Evolutionary conservation across 371 early-diverging fungal species (phyloP).

Genomic region (Coemansia sp.): DNA sequence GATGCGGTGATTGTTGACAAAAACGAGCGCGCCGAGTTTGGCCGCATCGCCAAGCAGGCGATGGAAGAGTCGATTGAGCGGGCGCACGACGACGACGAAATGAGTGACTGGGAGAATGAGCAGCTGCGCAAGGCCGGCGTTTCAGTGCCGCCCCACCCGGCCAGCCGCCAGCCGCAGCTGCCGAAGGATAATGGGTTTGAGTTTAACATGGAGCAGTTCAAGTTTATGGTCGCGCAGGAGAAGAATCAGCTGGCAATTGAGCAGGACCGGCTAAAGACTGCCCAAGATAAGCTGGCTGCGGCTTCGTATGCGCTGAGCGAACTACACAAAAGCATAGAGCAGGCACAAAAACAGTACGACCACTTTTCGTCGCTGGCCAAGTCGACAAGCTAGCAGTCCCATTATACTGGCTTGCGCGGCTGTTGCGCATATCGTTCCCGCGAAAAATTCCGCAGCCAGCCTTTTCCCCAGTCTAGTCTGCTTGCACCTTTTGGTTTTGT

Average conservation of each 20-base stretch:
- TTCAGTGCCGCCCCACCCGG: neutral
- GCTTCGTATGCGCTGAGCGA: slow-evolving; percentile 11
- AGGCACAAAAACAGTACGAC: slow-evolving; percentile 31
- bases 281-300: slow-evolving; percentile 9
- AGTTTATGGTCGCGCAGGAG: slow-evolving; percentile 34
- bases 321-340: slow-evolving; percentile 6
- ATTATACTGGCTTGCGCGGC: neutral
- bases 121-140: slow-evolving; percentile 46
- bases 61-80: slow-evolving; percentile 30
- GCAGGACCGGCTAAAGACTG: slow-evolving; percentile 15
- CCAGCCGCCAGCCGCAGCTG: neutral
- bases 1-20: slow-evolving; percentile 35
- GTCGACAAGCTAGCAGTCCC: neutral
- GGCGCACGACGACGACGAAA: slow-evolving; percentile 25
- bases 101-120: slow-evolving; percentile 44
- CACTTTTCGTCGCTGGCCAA: slow-evolving; percentile 34
- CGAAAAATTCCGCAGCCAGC: neutral
- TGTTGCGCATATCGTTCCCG: neutral
- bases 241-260: slow-evolving; percentile 24
- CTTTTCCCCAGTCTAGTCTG: neutral
- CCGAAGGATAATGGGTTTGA: slow-evolving; percentile 26
- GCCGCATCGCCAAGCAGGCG: slow-evolving; percentile 11
- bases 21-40: slow-evolving; percentile 29
- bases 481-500: neutral
- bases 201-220: slow-evolving; percentile 23